Evolutionary conservation across 1,284 basidiomycete species (phyloP).

Genomic region (Albatrellus sp.): DNA sequence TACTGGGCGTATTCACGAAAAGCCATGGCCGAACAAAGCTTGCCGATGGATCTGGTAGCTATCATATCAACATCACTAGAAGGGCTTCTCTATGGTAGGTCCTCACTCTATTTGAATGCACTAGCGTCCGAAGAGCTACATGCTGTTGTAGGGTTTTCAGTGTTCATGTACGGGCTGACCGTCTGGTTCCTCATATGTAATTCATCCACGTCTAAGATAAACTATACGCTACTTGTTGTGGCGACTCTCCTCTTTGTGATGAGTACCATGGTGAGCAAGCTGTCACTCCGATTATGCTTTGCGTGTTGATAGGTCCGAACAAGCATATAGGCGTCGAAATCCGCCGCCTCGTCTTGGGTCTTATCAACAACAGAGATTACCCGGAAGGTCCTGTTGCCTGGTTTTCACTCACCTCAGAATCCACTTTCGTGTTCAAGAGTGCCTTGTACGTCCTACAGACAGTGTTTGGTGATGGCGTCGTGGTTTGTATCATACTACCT

Average conservation of each 20-base stretch:
- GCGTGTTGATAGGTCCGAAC: not conserved
- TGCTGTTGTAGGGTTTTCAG: no score
- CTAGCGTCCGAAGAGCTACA: not conserved
- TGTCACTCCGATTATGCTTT: no score
- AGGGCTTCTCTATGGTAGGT: slow-evolving; percentile 14
- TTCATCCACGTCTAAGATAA: slow-evolving; percentile 3
- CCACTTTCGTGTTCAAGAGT: slow-evolving; percentile 14
- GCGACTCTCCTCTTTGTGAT: slow-evolving; percentile 7
- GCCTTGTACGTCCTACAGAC: slow-evolving; percentile 14
- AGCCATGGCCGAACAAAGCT: not conserved
- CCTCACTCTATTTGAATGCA: not conserved
- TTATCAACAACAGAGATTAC: slow-evolving; percentile 12
- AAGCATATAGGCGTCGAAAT: slow-evolving; percentile 16
- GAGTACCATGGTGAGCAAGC: slow-evolving; percentile 7
- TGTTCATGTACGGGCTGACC: no score
- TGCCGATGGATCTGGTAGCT: slow-evolving; percentile 12
- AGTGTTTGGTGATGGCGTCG: slow-evolving; percentile 12
- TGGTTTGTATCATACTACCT: slow-evolving; percentile 7
- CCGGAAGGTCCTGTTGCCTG: slow-evolving; percentile 13
- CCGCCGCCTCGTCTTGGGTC: slow-evolving; percentile 13
- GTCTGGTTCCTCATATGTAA: slow-evolving; percentile 5
- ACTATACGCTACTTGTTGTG: slow-evolving; percentile 6
- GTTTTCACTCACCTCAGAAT: slow-evolving; percentile 12
- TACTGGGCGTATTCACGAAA: not conserved
- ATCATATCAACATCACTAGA: slow-evolving; percentile 14